These are phyloP conservation scores for Dactylonectria estremocensis DNA, from an alignment of 2,329 filamentous ascomycete genomes.

Conservation along the genomic window DNA sequence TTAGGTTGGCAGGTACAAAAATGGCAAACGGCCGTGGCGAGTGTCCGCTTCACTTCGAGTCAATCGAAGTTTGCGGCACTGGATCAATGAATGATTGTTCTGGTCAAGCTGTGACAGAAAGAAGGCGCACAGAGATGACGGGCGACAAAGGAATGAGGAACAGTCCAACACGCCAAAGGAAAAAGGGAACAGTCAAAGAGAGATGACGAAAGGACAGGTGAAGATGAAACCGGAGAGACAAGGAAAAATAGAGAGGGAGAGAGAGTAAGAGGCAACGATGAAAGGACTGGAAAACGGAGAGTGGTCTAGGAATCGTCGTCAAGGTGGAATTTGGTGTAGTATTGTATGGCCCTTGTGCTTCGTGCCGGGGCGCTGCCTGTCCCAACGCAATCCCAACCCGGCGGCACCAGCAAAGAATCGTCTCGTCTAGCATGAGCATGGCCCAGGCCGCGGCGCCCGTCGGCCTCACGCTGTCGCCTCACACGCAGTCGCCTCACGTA, in stretches of 20 bases:
- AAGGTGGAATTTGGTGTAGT: constrained; percentile 31
- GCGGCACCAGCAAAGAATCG: constrained; percentile 18
- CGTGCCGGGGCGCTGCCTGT: not conserved
- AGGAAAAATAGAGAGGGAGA: constrained; percentile 32
- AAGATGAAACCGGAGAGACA: constrained; percentile 30
- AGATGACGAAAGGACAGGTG: constrained; percentile 10
- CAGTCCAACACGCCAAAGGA: constrained; percentile 18
- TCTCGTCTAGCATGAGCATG: not conserved
- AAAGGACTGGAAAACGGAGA: constrained; percentile 29
- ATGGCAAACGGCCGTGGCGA: constrained; percentile 9
- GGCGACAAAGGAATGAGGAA: constrained; percentile 12
- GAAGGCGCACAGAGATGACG: constrained; percentile 21
- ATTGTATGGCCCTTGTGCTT: constrained; percentile 24
- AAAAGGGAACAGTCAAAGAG: constrained; percentile 33
- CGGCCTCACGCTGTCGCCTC: too few species aligned
- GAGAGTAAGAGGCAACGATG: constrained; percentile 15
- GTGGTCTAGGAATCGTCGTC: constrained; percentile 28
- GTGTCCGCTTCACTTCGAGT: constrained; percentile 26
- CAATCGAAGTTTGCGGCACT: constrained; percentile 29
- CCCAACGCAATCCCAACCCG: constrained; percentile 9
- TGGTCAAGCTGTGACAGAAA: constrained; percentile 26
- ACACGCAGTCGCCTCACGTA: constrained; percentile 27
- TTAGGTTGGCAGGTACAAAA: constrained; percentile 9
- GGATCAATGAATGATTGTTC: constrained; percentile 35
- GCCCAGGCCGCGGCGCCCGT: not conserved